Evolutionary conservation across 2,329 filamentous ascomycete species (phyloP), one percentile per base, ranked within the genome.

Genomic region (Aspergillus arachidicola): DNA sequence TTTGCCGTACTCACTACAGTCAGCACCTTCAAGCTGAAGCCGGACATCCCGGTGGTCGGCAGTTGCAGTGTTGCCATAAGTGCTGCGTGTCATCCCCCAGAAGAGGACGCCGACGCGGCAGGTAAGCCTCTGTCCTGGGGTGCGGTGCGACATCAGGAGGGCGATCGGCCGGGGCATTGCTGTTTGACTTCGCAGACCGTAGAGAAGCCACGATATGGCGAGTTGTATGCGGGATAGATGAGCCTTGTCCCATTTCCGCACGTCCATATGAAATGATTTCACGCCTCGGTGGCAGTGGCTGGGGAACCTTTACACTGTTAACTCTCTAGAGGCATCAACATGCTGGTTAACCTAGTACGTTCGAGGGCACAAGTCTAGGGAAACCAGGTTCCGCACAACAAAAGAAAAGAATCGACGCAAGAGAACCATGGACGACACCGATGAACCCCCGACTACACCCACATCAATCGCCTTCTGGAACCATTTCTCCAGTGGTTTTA

Each of bases 21-120:
- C 7, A 34, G 50, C 16, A 19, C 50, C 9, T 34, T 30, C 16
- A 30, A 21, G 28, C 19, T 32, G 26, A 30, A 34, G 28, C n/a
- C 50, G 28, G 30, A 34, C 30, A 53, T 53, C 28, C 50, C 50
- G 19, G 28, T 53, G 14, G 10, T 28, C 36, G 55, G 55, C 6
- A 43, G 55, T 28, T 57, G 36, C 36, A 57, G 55, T 57, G 23
- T 30, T 19, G 55, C 55, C 28, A 41, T 57, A 12, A 57, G 36
- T 26, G 55, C 55, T n/a, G 55, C 36, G 19, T 57, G 55, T 4
- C 55, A 45, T 45, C 55, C 36, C 28, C 55, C 55, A 6, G 21
- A 30, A 21, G 23, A 9, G 6, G 55, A 57, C 30, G 2, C 19
- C 11, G 23, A 41, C 19, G 55, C 23, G 3, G 55, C 55, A 9